phyloP scores from a whole-genome alignment of 2,329 filamentous ascomycete species.

The Colletotrichum sidae region DNA sequence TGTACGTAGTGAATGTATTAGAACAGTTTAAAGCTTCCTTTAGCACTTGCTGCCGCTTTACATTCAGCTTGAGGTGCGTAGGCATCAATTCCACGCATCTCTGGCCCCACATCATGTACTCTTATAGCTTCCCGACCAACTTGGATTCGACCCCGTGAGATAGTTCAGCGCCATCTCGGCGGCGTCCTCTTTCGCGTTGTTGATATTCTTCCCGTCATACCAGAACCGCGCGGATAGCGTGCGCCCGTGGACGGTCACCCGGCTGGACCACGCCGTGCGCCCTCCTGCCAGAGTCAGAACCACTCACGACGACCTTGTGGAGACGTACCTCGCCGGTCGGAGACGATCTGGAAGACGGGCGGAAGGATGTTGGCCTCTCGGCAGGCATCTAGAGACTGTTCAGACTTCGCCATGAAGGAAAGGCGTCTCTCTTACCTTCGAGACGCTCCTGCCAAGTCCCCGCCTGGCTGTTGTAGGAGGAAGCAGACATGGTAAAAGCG shows the following conservation, averaged over 20 bases:
- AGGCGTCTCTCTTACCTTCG: constrained; percentile 56
- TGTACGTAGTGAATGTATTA: constrained; percentile 1
- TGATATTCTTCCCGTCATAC: constrained; percentile 90
- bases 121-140: constrained; percentile 38
- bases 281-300: constrained; percentile 68
- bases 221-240: constrained; percentile 82
- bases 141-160: constrained; percentile 58
- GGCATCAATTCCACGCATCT: neutral
- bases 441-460: constrained; percentile 67
- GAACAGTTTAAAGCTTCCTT: neutral
- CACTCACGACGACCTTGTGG: constrained; percentile 14
- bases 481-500: constrained; percentile 31
- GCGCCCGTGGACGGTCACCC: constrained; percentile 76
- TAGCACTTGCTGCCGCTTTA: neutral
- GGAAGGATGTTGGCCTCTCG: constrained; percentile 61
- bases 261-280: constrained; percentile 90
- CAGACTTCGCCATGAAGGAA: constrained; percentile 22
- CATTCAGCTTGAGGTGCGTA: neutral
- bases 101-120: neutral
- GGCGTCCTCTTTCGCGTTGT: constrained; percentile 92
- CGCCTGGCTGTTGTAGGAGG: constrained; percentile 34
- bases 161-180: constrained; percentile 81
- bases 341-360: constrained; percentile 77
- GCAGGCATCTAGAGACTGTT: constrained; percentile 64
- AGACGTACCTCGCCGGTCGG: constrained; percentile 76